phyloP scores from a whole-genome alignment of 306 rosid species.

The Fagus sylvatica region DNA sequence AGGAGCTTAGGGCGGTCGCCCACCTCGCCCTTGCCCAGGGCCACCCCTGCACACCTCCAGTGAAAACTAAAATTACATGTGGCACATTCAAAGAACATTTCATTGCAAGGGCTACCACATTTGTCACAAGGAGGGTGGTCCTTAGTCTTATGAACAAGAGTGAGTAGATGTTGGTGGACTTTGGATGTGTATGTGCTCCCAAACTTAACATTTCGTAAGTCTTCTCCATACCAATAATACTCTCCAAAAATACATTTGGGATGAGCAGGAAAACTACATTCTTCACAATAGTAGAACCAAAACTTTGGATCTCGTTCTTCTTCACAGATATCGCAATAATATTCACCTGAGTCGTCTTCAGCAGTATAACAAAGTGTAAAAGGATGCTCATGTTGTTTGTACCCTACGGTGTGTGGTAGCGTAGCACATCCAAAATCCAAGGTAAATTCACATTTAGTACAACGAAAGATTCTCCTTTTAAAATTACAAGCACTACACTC shows the following conservation, averaged over 20 bases:
- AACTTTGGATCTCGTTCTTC: not conserved
- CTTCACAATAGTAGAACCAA: not conserved
- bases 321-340: not conserved
- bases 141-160: too few species aligned
- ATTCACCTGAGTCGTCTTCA: not conserved
- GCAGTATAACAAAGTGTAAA: not conserved
- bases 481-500: not conserved
- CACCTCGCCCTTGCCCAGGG: too few species aligned
- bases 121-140: rapidly evolving
- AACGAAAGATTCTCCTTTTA: not conserved
- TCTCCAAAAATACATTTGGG: not conserved
- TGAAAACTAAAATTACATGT: not conserved
- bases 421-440: not conserved
- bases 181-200: too few species aligned
- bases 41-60: rapidly evolving
- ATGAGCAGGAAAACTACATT: not conserved
- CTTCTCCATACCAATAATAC: rapidly evolving
- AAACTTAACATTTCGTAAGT: too few species aligned
- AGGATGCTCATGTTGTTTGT: too few species aligned
- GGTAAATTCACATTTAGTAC: not conserved
- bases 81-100: not conserved
- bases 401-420: not conserved
- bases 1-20: too few species aligned
- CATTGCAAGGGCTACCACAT: rapidly evolving
- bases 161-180: too few species aligned